Percentiles rank a stretch among this genome's conserved stretches.
These are phyloP conservation scores for Ophioceras dolichostomum DNA, from an alignment of 2,329 filamentous ascomycete genomes.

Conservation along the genomic window DNA sequence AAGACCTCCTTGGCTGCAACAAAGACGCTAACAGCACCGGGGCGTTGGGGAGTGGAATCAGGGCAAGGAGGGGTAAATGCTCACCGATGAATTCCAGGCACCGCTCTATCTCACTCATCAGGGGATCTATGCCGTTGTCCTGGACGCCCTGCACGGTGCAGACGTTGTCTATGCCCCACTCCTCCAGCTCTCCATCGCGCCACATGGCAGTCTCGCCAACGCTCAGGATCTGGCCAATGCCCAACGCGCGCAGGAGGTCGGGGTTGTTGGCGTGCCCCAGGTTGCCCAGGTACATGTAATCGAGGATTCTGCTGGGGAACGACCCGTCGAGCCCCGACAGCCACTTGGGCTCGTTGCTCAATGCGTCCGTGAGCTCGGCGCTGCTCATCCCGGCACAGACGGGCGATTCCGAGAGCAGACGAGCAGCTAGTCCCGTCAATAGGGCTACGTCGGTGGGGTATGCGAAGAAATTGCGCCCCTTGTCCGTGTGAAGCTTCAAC, in stretches of 20 bases:
- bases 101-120: constrained; percentile 73
- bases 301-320: constrained; percentile 74
- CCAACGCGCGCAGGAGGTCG: constrained; percentile 63
- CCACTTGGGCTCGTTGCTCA: constrained; percentile 61
- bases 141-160: constrained; percentile 78
- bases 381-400: constrained; percentile 32
- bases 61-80: too few relatives aligned
- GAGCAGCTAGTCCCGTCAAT: constrained; percentile 62
- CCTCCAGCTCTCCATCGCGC: constrained; percentile 55
- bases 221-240: constrained; percentile 79
- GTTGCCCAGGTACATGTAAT: constrained; percentile 96
- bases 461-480: constrained; percentile 87
- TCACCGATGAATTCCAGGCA: constrained; percentile 89
- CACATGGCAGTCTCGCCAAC: constrained; percentile 84
- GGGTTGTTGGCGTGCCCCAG: constrained; percentile 90
- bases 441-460: constrained; percentile 84
- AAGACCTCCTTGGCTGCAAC: too few relatives aligned
- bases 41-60: too few relatives aligned
- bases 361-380: constrained; percentile 37
- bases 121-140: constrained; percentile 90
- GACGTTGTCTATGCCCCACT: constrained; percentile 68
- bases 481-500: constrained; percentile 70
- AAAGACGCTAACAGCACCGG: too few relatives aligned
- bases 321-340: constrained; percentile 77
- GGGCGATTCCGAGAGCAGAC: constrained; percentile 63